Percentiles rank a stretch among this genome's conserved stretches.
These are phyloP conservation scores for Fraxinus quadrangulata DNA, from an alignment of 257 asterid genomes.

Conservation along the genomic window DNA sequence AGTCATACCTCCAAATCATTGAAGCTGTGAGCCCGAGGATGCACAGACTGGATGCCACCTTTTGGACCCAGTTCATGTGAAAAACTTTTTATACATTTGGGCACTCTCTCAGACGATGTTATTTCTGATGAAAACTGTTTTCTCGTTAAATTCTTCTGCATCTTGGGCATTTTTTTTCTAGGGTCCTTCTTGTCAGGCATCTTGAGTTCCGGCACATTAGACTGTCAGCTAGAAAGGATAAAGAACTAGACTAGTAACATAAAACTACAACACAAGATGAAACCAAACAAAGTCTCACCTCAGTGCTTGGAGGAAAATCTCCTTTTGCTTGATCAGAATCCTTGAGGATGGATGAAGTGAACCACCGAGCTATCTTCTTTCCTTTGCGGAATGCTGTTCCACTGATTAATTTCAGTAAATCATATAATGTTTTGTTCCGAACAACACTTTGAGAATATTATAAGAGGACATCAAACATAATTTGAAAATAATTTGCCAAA, in stretches of 20 bases:
- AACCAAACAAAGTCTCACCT: slow-evolving; percentile 41
- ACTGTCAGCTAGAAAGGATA: slow-evolving; percentile 38
- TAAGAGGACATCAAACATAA: slow-evolving; percentile 3
- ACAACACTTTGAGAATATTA: slow-evolving; percentile 16
- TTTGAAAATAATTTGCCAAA: neutral
- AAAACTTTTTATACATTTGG: slow-evolving; percentile 75
- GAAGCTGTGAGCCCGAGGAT: slow-evolving; percentile 80
- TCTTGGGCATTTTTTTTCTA: slow-evolving; percentile 49
- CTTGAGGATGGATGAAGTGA: slow-evolving; percentile 65
- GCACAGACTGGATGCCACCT: slow-evolving; percentile 67
- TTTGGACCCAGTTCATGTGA: slow-evolving; percentile 92
- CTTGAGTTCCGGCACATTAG: slow-evolving; percentile 46
- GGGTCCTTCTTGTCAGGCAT: slow-evolving; percentile 45
- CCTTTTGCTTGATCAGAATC: slow-evolving; percentile 54
- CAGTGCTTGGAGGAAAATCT: slow-evolving; percentile 36
- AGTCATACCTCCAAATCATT: slow-evolving; percentile 73
- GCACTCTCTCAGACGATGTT: slow-evolving; percentile 41
- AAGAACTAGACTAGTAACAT: slow-evolving; percentile 16
- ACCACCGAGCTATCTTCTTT: slow-evolving; percentile 80
- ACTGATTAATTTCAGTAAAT: slow-evolving; percentile 28
- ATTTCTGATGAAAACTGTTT: slow-evolving; percentile 45
- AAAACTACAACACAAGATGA: slow-evolving; percentile 23
- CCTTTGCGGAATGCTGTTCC: slow-evolving; percentile 72
- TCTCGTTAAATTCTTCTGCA: slow-evolving; percentile 41
- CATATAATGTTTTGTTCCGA: slow-evolving; percentile 14